These are phyloP conservation scores for Toxicodendron radicans DNA, from an alignment of 345 rosid genomes.

Conservation along the genomic window DNA sequence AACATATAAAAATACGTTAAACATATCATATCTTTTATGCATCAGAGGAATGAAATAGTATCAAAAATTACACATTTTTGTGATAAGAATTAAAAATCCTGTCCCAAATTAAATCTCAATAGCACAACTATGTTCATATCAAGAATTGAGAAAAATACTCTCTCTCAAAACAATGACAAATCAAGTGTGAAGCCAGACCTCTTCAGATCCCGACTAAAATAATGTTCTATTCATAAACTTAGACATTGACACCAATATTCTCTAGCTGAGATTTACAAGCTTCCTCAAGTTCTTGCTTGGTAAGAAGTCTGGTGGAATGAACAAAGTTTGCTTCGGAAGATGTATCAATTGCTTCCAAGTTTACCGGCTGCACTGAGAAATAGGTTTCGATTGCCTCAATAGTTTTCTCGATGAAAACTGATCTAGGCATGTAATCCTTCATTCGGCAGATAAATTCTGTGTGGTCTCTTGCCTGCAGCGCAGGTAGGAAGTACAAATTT, in stretches of 20 bases:
- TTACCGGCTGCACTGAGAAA: slow-evolving; percentile 36
- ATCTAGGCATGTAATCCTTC: slow-evolving; percentile 68
- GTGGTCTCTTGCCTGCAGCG: slow-evolving; percentile 65
- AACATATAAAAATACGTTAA: too few species aligned
- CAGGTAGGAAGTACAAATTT: neutral
- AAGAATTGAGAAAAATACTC: neutral
- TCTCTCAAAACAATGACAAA: neutral
- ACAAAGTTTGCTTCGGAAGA: slow-evolving; percentile 19
- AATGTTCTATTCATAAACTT: neutral
- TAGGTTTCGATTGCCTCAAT: slow-evolving; percentile 46
- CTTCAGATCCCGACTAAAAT: neutral
- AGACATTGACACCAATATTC: neutral
- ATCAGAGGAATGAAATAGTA: too few species aligned
- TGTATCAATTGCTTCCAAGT: slow-evolving; percentile 26
- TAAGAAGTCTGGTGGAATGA: slow-evolving; percentile 40
- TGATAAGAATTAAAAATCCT: too few species aligned
- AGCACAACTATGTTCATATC: neutral
- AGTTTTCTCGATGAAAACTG: slow-evolving; percentile 56
- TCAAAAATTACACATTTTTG: too few species aligned
- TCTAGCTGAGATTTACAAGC: slow-evolving; percentile 5
- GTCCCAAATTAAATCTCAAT: neutral
- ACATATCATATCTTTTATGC: too few species aligned
- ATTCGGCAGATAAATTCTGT: slow-evolving; percentile 59
- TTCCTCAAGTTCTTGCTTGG: slow-evolving; percentile 45
- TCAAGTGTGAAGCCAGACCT: neutral